phyloP scores from a whole-genome alignment of 1,139 yeast genomes.

The Geotrichum macrosporum region DNA sequence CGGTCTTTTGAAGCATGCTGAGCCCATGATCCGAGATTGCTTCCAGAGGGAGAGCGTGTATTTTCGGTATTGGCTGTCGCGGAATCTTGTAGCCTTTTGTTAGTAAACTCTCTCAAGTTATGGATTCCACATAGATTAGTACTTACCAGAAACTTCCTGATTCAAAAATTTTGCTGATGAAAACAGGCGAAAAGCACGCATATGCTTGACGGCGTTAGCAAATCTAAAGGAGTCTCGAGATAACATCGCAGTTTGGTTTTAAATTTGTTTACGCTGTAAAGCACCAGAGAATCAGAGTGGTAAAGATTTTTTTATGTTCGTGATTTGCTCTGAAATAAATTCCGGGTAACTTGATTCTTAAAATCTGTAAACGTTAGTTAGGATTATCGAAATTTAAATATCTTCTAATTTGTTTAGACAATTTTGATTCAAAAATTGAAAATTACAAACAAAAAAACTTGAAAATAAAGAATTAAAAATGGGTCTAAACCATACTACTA shows the following conservation, averaged over 20 bases:
- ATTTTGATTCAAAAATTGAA: not conserved
- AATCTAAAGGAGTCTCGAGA: not conserved
- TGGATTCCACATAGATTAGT: not conserved
- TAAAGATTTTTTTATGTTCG: slow-evolving; percentile 2
- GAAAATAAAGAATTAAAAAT: not conserved
- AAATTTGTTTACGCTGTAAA: not conserved
- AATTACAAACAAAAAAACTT: not conserved
- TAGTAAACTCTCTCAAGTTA: not conserved
- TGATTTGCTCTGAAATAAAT: slow-evolving; percentile 1
- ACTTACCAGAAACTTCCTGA: slow-evolving; percentile 2
- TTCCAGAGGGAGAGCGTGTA: not conserved
- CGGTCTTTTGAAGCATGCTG: slow-evolving; percentile 4
- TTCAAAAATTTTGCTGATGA: not conserved
- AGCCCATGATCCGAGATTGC: not conserved
- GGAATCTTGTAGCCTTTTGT: not conserved
- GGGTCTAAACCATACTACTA: not conserved
- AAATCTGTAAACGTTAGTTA: no score
- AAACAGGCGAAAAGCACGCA: not conserved
- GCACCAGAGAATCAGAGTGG: not conserved
- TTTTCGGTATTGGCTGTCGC: not conserved
- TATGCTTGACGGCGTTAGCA: not conserved
- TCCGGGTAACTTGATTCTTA: slow-evolving; percentile 13
- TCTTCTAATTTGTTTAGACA: no score
- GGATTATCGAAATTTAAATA: no score
- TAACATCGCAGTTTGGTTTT: no score